Evolutionary conservation across 2,329 filamentous ascomycete species (phyloP).

Genomic region (Aspergillus vadensis): DNA sequence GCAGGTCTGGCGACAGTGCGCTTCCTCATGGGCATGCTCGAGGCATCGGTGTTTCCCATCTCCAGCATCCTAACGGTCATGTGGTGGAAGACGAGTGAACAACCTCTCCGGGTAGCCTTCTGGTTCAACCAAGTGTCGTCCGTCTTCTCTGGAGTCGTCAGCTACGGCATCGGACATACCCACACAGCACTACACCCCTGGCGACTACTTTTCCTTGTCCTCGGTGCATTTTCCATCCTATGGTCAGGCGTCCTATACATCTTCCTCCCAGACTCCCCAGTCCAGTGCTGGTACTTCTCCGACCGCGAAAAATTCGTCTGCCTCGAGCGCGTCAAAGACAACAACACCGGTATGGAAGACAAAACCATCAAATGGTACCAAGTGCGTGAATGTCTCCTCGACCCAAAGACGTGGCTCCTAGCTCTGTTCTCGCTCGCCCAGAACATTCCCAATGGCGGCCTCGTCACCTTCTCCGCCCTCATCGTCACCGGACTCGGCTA

Average conservation of each 20-base stretch:
- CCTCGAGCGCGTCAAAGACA: slow-evolving; percentile 23
- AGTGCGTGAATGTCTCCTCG: slow-evolving; percentile 8
- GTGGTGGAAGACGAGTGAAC: slow-evolving; percentile 7
- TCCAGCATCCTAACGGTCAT: slow-evolving; percentile 4
- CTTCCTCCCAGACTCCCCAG: slow-evolving; percentile 39
- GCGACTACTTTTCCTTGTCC: slow-evolving; percentile 34
- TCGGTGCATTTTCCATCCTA: slow-evolving; percentile 33
- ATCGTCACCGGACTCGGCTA: slow-evolving; percentile 9
- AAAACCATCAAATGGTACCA: slow-evolving; percentile 11
- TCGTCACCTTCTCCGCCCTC: slow-evolving; percentile 2
- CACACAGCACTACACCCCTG: slow-evolving; percentile 24
- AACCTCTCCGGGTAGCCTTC: slow-evolving; percentile 6
- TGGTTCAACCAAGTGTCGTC: slow-evolving; percentile 1
- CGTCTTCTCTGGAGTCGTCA: slow-evolving; percentile 17
- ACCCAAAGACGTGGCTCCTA: slow-evolving; percentile 11
- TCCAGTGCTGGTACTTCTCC: slow-evolving; percentile 35
- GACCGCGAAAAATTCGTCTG: slow-evolving; percentile 39
- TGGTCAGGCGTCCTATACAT: slow-evolving; percentile 30
- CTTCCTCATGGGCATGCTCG: slow-evolving; percentile 11
- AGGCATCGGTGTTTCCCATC: neutral
- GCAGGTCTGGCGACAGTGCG: neutral
- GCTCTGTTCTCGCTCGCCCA: neutral
- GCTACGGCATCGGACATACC: slow-evolving; percentile 31
- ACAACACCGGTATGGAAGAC: slow-evolving; percentile 18
- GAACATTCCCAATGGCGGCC: slow-evolving; percentile 8